Conservation (phyloP, 1,139 yeast species). For the Blastobotrys persicus region DNA sequence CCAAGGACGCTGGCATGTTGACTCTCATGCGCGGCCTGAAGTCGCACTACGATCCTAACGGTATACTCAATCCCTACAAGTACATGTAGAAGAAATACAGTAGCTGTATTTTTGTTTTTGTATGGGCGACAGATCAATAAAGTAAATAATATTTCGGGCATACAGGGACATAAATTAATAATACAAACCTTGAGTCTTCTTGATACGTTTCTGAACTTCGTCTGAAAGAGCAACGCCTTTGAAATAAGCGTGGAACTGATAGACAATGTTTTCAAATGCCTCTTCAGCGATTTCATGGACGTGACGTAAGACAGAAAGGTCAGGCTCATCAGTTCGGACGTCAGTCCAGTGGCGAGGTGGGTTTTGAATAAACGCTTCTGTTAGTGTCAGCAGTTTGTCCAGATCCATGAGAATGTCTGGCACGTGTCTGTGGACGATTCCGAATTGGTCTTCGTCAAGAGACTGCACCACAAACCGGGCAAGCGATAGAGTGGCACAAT, state of each 20-base stretch:
- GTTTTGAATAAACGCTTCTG: constrained; percentile 28
- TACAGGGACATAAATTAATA: background rate
- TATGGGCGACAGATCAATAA: background rate
- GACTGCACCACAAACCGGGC: constrained; percentile 33
- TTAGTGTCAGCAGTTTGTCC: constrained; percentile 28
- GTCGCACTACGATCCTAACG: constrained; percentile 81
- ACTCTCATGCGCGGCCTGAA: constrained; percentile 72
- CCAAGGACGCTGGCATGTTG: constrained; percentile 70
- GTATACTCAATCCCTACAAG: constrained; percentile 90
- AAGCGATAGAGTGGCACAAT: constrained; percentile 32
- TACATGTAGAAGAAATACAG: constrained; percentile 39
- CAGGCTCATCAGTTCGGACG: constrained; percentile 19
- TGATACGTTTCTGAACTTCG: constrained; percentile 20
- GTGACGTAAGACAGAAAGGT: constrained; percentile 19
- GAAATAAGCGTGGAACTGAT: constrained; percentile 30
- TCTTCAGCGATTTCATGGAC: constrained; percentile 25
- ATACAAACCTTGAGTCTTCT: background rate
- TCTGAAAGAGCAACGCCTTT: constrained; percentile 25
- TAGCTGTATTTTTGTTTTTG: too few species aligned
- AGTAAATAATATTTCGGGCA: background rate
- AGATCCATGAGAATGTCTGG: constrained; percentile 34
- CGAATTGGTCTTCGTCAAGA: constrained; percentile 38
- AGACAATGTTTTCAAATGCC: constrained; percentile 32
- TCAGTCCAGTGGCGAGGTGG: constrained; percentile 41
- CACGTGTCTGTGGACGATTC: constrained; percentile 42